Percentiles rank a stretch among this genome's conserved stretches.
Evolutionary conservation across 306 rosid species (phyloP).

Genomic region (Citrullus colocynthis): DNA sequence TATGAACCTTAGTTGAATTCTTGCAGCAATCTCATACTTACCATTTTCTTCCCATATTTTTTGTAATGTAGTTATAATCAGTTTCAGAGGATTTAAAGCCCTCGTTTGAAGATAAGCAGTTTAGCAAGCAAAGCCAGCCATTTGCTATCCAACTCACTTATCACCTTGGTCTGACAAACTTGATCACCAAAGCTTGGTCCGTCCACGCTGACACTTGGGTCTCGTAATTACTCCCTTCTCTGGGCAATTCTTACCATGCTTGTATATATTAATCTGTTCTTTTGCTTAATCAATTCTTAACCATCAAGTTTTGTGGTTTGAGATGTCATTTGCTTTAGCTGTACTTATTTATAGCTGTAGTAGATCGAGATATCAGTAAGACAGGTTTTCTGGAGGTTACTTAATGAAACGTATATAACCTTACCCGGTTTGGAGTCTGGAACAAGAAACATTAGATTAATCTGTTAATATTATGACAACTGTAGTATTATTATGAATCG

Average conservation of each 20-base stretch:
- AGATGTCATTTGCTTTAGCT: background rate
- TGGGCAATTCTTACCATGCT: background rate
- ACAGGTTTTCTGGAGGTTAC: background rate
- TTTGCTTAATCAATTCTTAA: background rate
- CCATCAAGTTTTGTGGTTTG: conserved; percentile 1
- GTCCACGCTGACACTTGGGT: background rate
- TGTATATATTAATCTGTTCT: background rate
- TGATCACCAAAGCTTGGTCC: background rate
- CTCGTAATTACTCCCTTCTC: background rate
- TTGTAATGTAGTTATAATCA: background rate
- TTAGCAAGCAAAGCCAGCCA: background rate
- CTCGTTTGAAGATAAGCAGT: background rate
- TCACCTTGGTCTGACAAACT: background rate
- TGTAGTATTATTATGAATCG: background rate
- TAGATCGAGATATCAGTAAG: background rate
- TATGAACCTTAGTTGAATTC: no score
- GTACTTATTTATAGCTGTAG: background rate
- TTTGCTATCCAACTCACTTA: background rate
- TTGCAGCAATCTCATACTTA: background rate
- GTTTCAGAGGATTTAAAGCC: background rate
- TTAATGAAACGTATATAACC: background rate
- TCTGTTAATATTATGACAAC: background rate
- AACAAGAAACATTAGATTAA: background rate
- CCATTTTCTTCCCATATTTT: background rate
- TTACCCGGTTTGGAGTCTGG: background rate